Conservation (phyloP, 805 yeast species). For the Candida incommunis region DNA sequence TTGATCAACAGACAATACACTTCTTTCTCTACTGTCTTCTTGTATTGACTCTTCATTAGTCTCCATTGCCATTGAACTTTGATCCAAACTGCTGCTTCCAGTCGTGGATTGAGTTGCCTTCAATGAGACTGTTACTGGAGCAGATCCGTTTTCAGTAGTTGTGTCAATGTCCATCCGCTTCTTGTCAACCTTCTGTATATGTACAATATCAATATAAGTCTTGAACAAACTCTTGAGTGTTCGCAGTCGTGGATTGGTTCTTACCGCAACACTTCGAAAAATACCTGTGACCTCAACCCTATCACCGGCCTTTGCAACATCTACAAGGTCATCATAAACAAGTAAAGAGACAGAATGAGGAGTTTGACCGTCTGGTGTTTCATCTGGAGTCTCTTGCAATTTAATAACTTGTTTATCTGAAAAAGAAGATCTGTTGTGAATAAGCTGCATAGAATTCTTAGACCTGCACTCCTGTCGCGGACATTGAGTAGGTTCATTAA, state of each 20-base stretch:
- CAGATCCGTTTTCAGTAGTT: slow-evolving; percentile 34
- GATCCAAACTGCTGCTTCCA: neutral
- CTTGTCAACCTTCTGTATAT: slow-evolving; percentile 72
- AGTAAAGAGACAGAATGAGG: slow-evolving; percentile 92
- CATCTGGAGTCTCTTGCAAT: slow-evolving; percentile 90
- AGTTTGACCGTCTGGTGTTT: slow-evolving; percentile 96
- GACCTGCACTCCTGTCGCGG: slow-evolving; percentile 81
- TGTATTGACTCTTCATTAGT: neutral
- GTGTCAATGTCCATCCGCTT: slow-evolving; percentile 70
- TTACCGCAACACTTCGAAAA: slow-evolving; percentile 82
- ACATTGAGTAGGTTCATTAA: slow-evolving; percentile 84
- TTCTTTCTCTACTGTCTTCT: too few species aligned
- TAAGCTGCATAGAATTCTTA: slow-evolving; percentile 71
- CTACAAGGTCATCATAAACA: slow-evolving; percentile 92
- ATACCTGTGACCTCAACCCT: slow-evolving; percentile 91
- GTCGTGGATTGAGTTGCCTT: neutral
- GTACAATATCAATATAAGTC: slow-evolving; percentile 90
- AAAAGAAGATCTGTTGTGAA: slow-evolving; percentile 85
- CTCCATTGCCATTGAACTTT: neutral
- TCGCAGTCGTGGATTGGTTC: slow-evolving; percentile 74
- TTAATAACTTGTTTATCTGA: slow-evolving; percentile 92
- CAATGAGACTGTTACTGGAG: neutral
- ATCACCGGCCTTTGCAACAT: slow-evolving; percentile 91
- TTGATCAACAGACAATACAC: too few species aligned
- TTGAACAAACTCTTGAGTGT: slow-evolving; percentile 74